A percentile compares a stretch with the other conserved stretches of the same genome.
phyloP scores from a whole-genome alignment of 306 rosid species.

The Trichosanthes cucumerina region DNA sequence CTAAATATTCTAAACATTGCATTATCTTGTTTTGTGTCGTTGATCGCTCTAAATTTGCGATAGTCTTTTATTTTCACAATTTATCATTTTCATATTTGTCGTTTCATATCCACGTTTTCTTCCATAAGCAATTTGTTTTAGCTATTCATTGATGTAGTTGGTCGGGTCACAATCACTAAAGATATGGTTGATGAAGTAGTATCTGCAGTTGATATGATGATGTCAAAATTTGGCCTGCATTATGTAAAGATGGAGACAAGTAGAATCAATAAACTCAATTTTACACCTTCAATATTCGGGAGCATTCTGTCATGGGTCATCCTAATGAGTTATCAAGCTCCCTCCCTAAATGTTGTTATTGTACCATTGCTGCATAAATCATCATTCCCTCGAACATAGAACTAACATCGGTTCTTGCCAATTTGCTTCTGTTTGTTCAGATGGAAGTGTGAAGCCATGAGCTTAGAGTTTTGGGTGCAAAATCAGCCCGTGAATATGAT shows the following conservation, averaged over 20 bases:
- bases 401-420: background rate
- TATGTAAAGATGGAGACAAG: background rate
- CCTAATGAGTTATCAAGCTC: background rate
- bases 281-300: background rate
- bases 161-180: background rate
- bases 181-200: background rate
- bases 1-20: background rate
- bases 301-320: too few relatives aligned
- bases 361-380: background rate
- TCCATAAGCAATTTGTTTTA: background rate
- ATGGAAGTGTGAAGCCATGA: background rate
- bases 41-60: background rate
- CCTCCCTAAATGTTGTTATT: background rate
- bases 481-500: background rate
- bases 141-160: background rate
- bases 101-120: background rate
- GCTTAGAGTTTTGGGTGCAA: background rate
- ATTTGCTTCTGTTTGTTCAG: slow-evolving; percentile 6
- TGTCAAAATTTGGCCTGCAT: background rate
- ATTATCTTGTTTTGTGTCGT: background rate
- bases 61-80: background rate
- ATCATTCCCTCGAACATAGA: background rate
- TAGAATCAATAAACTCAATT: background rate
- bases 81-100: background rate
- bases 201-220: background rate